These are phyloP conservation scores for Moelleriella libera DNA, from an alignment of 2,329 filamentous ascomycete genomes.

Conservation along the genomic window DNA sequence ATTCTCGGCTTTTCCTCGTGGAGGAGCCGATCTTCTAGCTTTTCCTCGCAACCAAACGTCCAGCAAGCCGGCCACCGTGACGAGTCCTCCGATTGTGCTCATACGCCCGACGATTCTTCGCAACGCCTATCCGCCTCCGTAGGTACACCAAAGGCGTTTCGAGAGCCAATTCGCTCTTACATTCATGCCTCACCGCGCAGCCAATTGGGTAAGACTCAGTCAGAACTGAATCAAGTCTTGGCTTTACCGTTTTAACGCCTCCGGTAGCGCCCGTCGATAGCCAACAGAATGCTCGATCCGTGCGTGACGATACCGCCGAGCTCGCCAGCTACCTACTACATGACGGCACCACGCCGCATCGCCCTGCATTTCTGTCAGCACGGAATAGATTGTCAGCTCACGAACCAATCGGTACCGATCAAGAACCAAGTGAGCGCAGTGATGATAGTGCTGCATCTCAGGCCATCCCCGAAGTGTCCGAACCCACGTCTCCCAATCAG, in stretches of 20 bases:
- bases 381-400: conserved; percentile 14
- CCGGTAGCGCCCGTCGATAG: conserved; percentile 44
- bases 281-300: conserved; percentile 59
- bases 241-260: neutral
- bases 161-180: conserved; percentile 58
- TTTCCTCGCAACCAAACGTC: conserved; percentile 17
- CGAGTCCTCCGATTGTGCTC: conserved; percentile 13
- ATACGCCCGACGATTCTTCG: conserved; percentile 7
- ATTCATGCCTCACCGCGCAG: conserved; percentile 52
- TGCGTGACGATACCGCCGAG: conserved; percentile 78
- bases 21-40: conserved; percentile 27
- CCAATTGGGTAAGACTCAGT: conserved; percentile 29
- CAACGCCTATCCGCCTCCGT: conserved; percentile 24
- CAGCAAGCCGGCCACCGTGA: conserved; percentile 9
- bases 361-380: conserved; percentile 30
- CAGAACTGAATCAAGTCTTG: conserved; percentile 5
- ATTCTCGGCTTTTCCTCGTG: conserved; percentile 32
- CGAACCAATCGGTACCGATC: conserved; percentile 12
- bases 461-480: conserved; percentile 47
- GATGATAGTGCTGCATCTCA: conserved; percentile 22
- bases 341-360: conserved; percentile 34
- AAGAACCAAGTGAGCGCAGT: conserved; percentile 7
- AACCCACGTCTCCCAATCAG: conserved; percentile 19
- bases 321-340: conserved; percentile 71
- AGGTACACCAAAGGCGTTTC: conserved; percentile 24